phyloP scores from a whole-genome alignment of 768 basidiomycete species.

The Holtermannia corniformis region DNA sequence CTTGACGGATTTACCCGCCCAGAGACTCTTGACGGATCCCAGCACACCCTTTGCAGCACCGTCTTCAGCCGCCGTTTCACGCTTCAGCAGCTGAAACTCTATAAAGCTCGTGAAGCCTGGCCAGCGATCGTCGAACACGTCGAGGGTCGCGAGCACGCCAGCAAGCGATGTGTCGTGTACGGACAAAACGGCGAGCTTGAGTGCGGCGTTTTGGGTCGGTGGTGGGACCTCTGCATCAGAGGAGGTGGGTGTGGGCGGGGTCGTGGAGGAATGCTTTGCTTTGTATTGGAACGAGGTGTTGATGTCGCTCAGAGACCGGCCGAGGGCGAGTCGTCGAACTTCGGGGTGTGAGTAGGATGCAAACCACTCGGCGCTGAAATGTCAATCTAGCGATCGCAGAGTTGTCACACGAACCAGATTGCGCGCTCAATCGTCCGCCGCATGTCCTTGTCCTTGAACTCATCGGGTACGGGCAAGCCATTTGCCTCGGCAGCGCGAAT shows the following conservation, averaged over 20 bases:
- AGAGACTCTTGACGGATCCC: constrained; percentile 66
- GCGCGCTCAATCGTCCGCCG: constrained; percentile 52
- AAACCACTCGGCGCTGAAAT: not conserved
- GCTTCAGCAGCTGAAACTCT: constrained; percentile 3
- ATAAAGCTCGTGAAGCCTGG: constrained; percentile 8
- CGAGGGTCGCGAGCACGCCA: constrained; percentile 17
- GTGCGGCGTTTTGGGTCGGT: not conserved
- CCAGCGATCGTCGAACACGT: constrained; percentile 13
- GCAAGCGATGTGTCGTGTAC: constrained; percentile 37
- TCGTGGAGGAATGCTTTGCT: constrained; percentile 41
- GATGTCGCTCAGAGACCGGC: constrained; percentile 59
- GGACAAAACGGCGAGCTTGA: constrained; percentile 53
- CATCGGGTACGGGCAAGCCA: constrained; percentile 59
- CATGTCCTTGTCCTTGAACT: constrained; percentile 57
- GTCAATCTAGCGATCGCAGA: not conserved
- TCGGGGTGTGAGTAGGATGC: constrained; percentile 60
- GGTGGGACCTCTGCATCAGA: not conserved
- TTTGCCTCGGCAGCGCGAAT: constrained; percentile 62
- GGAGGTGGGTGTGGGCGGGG: constrained; percentile 35
- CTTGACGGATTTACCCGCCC: constrained; percentile 15
- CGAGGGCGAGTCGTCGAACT: constrained; percentile 67
- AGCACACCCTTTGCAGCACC: not conserved
- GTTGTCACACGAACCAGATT: not conserved
- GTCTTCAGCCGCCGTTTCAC: constrained; percentile 5
- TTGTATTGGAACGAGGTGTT: constrained; percentile 57